Conservation (phyloP, 2,329 filamentous ascomycete genomes). For the Ramularia endophylla region DNA sequence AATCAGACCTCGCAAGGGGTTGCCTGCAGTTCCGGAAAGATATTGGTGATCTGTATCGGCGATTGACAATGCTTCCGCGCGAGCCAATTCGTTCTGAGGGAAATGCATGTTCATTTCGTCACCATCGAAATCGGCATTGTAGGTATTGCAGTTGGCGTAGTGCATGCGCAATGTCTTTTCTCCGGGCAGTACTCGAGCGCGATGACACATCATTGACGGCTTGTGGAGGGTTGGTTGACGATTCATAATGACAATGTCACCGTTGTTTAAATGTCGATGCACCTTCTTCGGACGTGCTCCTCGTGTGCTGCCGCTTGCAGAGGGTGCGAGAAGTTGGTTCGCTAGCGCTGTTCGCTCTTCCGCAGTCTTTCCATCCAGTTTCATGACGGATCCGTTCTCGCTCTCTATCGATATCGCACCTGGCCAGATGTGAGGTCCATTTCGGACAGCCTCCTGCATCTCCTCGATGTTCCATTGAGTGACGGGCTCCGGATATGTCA, state of each 20-base stretch:
- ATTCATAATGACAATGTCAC: slow-evolving; percentile 98
- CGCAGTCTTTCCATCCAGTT: slow-evolving; percentile 75
- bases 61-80: slow-evolving; percentile 86
- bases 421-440: slow-evolving; percentile 89
- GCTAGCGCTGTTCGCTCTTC: slow-evolving; percentile 86
- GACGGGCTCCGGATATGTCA: slow-evolving; percentile 95
- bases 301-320: slow-evolving; percentile 60
- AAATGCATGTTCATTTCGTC: slow-evolving; percentile 99
- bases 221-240: slow-evolving; percentile 97
- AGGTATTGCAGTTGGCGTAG: slow-evolving; percentile 99
- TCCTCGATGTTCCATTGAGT: slow-evolving; percentile 97
- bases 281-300: slow-evolving; percentile 91
- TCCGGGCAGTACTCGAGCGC: slow-evolving; percentile 82
- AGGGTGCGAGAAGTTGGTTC: slow-evolving; percentile 85
- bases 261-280: slow-evolving; percentile 89
- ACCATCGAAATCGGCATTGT: slow-evolving; percentile 98
- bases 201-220: slow-evolving; percentile 97
- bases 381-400: slow-evolving; percentile 87
- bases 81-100: slow-evolving; percentile 90
- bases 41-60: slow-evolving; percentile 98
- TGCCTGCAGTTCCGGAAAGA: slow-evolving; percentile 85
- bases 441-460: slow-evolving; percentile 91
- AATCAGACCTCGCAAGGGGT: slow-evolving; percentile 90
- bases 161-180: slow-evolving; percentile 99
- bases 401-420: slow-evolving; percentile 93